Evolutionary conservation across 108 stramenopile genomes (phyloP), one percentile per base, ranked within the genome.

Genomic region (Pseudonitzschia delicatissima): DNA sequence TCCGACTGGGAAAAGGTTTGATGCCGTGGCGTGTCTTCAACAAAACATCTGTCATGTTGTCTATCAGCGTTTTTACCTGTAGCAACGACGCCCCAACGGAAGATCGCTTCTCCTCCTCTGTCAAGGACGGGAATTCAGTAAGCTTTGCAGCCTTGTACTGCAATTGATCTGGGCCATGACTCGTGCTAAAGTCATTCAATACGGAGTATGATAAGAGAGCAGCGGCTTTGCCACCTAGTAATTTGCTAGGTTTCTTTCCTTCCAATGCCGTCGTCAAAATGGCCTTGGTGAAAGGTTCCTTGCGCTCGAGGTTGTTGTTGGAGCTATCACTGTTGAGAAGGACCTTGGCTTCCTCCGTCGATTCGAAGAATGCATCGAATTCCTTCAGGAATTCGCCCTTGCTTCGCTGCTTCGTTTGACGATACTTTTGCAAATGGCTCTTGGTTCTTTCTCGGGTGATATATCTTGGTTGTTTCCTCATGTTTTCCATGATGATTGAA

Each of bases 371-470:
- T 15, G 65, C 53, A 53, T 77, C 73, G 36, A 80, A 85, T 12
- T 74, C 77, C 12, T 49, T 53, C 66, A 85, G 35, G 55, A 82
- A 85, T 35, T 80, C 79, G 15, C 64, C 53, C 32, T 66, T 77
- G 15, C 60, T 64, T 36, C 67, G 67, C n/a, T 70, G 61, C 27
- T 77, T 74, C 28, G 73, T 77, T 18, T 67, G 64, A 7, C 84
- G 62, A 66, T 82, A 84, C 60, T 84, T 84, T 51, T 84, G 83
- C 12, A 84, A 66, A 17, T 79, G 73, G 47, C 79, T 80, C 32
- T 84, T 84, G 45, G 79, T 73, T 11, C 83, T 61, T 53, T 80
- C 79, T 20, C 66, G 71, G 13, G 82, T 83, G 26, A 74, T 74
- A 17, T 68, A 68, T 32, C 71, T 48, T 3, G 37, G 32, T 25